Evolutionary conservation across 495 filamentous ascomycete species (phyloP).

Genomic region (Tuber melanosporum): DNA sequence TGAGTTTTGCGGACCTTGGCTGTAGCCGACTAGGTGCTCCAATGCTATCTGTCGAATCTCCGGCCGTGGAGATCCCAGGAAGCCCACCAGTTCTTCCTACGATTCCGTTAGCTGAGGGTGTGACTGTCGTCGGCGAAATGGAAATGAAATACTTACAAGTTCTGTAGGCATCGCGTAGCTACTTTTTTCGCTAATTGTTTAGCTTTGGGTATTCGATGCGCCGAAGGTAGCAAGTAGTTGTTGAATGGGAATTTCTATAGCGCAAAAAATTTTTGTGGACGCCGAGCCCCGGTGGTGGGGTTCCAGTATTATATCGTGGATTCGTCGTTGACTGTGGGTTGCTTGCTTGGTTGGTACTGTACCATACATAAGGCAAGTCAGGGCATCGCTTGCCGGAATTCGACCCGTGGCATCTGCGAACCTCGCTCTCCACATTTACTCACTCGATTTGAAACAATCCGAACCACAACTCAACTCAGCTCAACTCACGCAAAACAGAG

Average conservation of each 20-base stretch:
- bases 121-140: not conserved
- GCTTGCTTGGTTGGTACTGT: not conserved
- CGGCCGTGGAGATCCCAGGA: conserved; percentile 38
- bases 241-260: not conserved
- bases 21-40: conserved; percentile 81
- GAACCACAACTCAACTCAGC: not conserved
- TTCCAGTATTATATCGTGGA: not conserved
- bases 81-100: conserved; percentile 40
- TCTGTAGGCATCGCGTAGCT: conserved; percentile 34
- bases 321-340: not conserved
- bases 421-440: not conserved
- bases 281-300: not conserved
- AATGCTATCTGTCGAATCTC: conserved; percentile 51
- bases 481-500: not conserved
- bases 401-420: not conserved
- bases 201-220: not conserved
- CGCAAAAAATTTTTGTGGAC: not conserved
- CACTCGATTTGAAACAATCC: not conserved
- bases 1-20: conserved; percentile 57
- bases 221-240: not conserved
- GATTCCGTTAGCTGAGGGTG: not conserved
- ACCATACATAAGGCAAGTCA: not conserved
- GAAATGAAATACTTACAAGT: conserved; percentile 23
- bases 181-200: not conserved
- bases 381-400: not conserved